Percentiles rank a stretch among this genome's conserved stretches.
Conservation (phyloP, 495 filamentous ascomycete species). For the Xylaria scruposa region DNA sequence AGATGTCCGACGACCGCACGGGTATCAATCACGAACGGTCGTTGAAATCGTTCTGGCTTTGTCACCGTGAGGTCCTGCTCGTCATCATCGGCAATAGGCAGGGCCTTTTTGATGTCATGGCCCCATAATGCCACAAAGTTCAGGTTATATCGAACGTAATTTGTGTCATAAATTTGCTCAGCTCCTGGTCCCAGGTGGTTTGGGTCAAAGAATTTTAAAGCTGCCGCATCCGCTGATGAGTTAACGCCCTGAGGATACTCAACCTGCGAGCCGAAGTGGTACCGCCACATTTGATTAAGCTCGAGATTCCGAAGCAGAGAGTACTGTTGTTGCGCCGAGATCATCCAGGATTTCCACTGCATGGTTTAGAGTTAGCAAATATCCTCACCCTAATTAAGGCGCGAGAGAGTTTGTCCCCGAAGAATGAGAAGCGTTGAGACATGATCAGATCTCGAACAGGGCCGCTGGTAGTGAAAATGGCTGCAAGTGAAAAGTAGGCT, state of each 20-base stretch:
- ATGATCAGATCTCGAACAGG: neutral
- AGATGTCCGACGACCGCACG: constrained; percentile 60
- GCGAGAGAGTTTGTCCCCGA: neutral
- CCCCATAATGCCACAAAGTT: constrained; percentile 59
- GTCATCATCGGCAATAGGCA: constrained; percentile 43
- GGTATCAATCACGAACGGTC: constrained; percentile 58
- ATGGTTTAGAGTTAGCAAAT: constrained; percentile 31
- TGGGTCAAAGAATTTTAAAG: constrained; percentile 24
- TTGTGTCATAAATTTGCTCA: constrained; percentile 53
- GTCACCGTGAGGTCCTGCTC: constrained; percentile 42
- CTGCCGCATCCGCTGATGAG: constrained; percentile 24
- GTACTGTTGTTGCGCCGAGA: constrained; percentile 62
- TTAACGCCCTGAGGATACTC: constrained; percentile 27
- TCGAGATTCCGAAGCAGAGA: constrained; percentile 62
- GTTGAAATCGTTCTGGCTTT: constrained; percentile 33
- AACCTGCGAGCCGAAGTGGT: constrained; percentile 55
- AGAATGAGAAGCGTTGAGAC: neutral
- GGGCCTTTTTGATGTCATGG: constrained; percentile 41
- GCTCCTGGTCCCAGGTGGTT: constrained; percentile 33
- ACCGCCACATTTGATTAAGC: constrained; percentile 48
- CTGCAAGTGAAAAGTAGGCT: neutral
- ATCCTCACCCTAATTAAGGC: neutral
- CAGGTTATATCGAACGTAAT: constrained; percentile 50
- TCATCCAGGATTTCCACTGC: constrained; percentile 53
- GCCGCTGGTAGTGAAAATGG: neutral